A percentile compares a stretch with the other conserved stretches of the same genome.
Conservation (phyloP, 2,329 filamentous ascomycete species). For the Trichoderma sp. region DNA sequence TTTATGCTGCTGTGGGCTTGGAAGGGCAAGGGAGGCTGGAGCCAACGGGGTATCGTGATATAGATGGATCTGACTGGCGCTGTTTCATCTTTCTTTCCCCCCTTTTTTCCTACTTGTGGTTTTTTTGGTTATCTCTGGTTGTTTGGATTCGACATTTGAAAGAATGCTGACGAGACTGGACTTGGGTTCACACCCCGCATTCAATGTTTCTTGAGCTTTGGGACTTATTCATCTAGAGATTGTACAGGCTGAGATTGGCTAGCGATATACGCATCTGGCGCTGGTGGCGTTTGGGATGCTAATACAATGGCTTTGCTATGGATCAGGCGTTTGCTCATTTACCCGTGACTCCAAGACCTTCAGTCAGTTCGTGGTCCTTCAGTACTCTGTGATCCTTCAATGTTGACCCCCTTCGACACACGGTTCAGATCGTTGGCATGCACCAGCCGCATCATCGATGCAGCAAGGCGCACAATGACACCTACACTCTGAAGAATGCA, state of each 20-base stretch:
- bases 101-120: neutral
- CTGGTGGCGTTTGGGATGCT: slow-evolving; percentile 10
- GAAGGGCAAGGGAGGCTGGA: slow-evolving; percentile 78
- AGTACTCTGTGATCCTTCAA: neutral
- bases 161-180: neutral
- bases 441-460: neutral
- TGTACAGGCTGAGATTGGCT: neutral
- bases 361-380: neutral
- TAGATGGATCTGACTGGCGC: slow-evolving; percentile 33
- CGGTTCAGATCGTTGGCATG: neutral
- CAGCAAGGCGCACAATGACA: neutral
- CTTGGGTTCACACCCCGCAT: slow-evolving; percentile 9
- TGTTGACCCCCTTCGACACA: too few species aligned
- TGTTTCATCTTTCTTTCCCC: neutral
- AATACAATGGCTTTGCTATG: neutral
- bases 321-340: neutral
- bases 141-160: neutral
- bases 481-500: too few species aligned
- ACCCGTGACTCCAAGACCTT: too few species aligned
- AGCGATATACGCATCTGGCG: slow-evolving; percentile 4
- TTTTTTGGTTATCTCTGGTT: neutral
- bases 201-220: neutral
- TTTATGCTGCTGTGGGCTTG: slow-evolving; percentile 75
- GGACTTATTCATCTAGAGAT: neutral
- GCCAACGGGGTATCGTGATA: slow-evolving; percentile 70